Percentiles rank a stretch among this genome's conserved stretches.
These are phyloP conservation scores for Cordyceps javanica DNA, from an alignment of 2,329 filamentous ascomycete genomes.

Conservation along the genomic window DNA sequence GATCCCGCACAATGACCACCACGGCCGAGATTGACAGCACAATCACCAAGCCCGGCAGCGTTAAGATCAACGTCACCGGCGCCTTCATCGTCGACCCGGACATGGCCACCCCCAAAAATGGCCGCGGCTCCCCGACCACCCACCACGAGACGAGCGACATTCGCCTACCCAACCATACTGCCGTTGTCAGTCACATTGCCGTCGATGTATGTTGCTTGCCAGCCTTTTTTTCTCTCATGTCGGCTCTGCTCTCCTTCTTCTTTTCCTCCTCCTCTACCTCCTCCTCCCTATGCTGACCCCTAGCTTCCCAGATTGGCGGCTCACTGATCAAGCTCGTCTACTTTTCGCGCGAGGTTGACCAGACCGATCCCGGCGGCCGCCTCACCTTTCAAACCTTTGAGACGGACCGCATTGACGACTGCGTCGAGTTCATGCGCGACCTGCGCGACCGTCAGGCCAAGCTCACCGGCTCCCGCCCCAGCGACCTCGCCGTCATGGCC, in stretches of 20 bases:
- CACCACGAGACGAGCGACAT: constrained; percentile 81
- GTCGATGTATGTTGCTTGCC: constrained; percentile 66
- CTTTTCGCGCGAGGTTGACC: constrained; percentile 82
- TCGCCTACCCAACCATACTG: constrained; percentile 89
- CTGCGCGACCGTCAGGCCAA: constrained; percentile 76
- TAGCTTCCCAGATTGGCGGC: constrained; percentile 91
- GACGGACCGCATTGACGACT: constrained; percentile 88
- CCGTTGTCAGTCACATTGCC: constrained; percentile 92
- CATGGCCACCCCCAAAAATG: constrained; percentile 44
- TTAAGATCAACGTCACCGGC: constrained; percentile 93
- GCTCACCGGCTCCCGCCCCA: constrained; percentile 64
- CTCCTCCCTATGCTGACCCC: too few relatives aligned
- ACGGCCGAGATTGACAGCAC: constrained; percentile 55
- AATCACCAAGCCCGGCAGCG: constrained; percentile 59
- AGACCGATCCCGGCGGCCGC: constrained; percentile 74
- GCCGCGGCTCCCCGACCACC: constrained; percentile 38
- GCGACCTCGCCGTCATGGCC: constrained; percentile 84
- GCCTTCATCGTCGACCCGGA: constrained; percentile 94
- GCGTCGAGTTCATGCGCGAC: constrained; percentile 83
- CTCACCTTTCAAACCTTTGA: constrained; percentile 96
- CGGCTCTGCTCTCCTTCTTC: constrained; percentile 3
- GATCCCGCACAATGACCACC: constrained; percentile 33
- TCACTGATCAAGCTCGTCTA: constrained; percentile 95
- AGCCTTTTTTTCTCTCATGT: constrained; percentile 12
- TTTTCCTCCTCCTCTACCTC: not conserved